Conservation (phyloP, 2,329 filamentous ascomycete species). For the Rhynchosporium agropyri region DNA sequence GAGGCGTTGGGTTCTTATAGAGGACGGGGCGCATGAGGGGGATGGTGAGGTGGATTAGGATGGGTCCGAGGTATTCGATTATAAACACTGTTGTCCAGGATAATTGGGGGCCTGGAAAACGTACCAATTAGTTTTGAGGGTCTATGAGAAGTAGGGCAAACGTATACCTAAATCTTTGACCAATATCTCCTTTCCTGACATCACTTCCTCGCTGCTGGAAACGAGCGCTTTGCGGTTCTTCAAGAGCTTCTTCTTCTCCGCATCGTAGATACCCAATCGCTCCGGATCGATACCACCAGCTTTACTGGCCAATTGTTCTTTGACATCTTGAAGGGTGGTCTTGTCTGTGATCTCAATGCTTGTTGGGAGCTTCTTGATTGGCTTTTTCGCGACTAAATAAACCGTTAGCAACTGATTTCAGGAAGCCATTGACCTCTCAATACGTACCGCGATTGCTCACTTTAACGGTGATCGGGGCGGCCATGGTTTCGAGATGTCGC, state of each 20-base stretch:
- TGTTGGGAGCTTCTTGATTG: constrained; percentile 53
- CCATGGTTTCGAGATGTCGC: constrained; percentile 1
- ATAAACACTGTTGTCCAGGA: constrained; percentile 93
- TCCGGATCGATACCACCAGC: constrained; percentile 58
- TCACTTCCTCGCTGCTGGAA: constrained; percentile 51
- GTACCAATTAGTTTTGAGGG: constrained; percentile 30
- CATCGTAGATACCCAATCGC: constrained; percentile 64
- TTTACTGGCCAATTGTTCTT: constrained; percentile 56
- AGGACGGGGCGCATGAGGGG: constrained; percentile 71
- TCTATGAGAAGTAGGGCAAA: neutral
- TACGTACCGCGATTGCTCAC: constrained; percentile 32
- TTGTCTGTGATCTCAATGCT: constrained; percentile 50
- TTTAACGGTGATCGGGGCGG: constrained; percentile 23
- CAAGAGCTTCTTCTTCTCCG: constrained; percentile 61
- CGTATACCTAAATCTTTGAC: constrained; percentile 88
- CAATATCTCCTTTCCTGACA: constrained; percentile 62
- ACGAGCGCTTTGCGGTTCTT: constrained; percentile 63
- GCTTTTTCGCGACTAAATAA: constrained; percentile 37
- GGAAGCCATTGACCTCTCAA: neutral
- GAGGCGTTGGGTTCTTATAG: constrained; percentile 57
- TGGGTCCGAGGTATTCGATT: constrained; percentile 90
- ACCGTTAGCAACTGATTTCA: constrained; percentile 14
- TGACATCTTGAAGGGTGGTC: constrained; percentile 62
- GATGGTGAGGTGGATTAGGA: constrained; percentile 80
- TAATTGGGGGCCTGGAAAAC: constrained; percentile 73